phyloP scores from a whole-genome alignment of 805 yeast genomes.

The Saturnispora dispora region DNA sequence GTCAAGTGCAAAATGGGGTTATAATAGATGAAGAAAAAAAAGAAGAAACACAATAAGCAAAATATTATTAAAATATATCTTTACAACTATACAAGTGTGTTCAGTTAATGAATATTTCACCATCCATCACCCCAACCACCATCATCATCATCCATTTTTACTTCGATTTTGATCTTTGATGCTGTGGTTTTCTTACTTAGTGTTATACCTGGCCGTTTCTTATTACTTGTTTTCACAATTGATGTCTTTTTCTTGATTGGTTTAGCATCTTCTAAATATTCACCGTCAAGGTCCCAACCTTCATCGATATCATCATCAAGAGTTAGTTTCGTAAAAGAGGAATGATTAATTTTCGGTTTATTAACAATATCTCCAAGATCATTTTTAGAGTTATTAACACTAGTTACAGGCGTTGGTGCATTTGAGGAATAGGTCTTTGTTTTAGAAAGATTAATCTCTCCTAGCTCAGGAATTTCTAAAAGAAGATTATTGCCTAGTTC shows the following conservation, averaged over 20 bases:
- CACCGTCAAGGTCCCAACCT: conserved; percentile 26
- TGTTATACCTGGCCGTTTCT: conserved; percentile 3
- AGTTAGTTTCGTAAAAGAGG: conserved; percentile 1
- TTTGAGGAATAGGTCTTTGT: conserved; percentile 8
- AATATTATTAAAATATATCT: background rate
- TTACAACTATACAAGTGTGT: background rate
- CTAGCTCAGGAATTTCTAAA: conserved; percentile 1
- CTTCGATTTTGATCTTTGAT: conserved; percentile 26
- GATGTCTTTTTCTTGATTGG: background rate
- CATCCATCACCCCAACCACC: conserved; percentile 42
- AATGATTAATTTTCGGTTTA: background rate
- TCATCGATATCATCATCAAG: conserved; percentile 21
- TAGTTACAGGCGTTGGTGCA: background rate
- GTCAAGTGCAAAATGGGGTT: conserved; percentile 38
- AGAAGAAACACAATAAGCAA: no score
- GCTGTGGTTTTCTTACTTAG: conserved; percentile 2
- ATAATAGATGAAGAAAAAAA: conserved; percentile 15
- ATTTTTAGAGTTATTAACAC: background rate
- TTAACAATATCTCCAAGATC: background rate
- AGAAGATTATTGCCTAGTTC: conserved; percentile 1
- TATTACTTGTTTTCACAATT: background rate
- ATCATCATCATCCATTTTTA: conserved; percentile 27
- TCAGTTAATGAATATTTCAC: conserved; percentile 16
- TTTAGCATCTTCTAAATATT: conserved; percentile 10
- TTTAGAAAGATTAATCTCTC: background rate